Evolutionary conservation across 2,329 filamentous ascomycete species (phyloP).

Genomic region (Hypoxylon sp.): DNA sequence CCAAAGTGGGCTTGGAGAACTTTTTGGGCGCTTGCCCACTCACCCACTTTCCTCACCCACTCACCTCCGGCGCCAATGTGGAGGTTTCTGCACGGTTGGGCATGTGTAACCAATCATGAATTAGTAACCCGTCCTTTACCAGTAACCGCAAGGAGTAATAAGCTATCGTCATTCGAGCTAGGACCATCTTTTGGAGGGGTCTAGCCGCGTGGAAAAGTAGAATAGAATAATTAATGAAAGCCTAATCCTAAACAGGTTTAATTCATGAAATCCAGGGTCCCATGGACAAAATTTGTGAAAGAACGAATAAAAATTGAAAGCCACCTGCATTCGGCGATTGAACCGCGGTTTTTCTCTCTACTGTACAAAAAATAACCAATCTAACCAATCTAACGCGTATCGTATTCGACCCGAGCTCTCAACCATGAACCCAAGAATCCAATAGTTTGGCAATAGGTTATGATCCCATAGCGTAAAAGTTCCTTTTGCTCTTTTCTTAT

Average conservation of each 20-base stretch:
- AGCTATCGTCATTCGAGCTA: conserved; percentile 31
- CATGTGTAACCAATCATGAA: conserved; percentile 22
- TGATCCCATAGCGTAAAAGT: conserved; percentile 8
- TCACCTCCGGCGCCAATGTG: conserved; percentile 26
- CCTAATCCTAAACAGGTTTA: conserved; percentile 23
- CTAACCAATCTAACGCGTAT: conserved; percentile 11
- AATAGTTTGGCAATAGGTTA: conserved; percentile 37
- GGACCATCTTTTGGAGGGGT: conserved; percentile 26
- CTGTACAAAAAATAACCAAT: conserved; percentile 12
- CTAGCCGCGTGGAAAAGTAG: conserved; percentile 30
- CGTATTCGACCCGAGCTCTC: conserved; percentile 16
- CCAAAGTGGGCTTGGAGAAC: conserved; percentile 8
- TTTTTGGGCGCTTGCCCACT: conserved; percentile 21
- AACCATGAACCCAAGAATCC: conserved; percentile 30
- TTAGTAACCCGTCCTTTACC: background rate
- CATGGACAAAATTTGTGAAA: conserved; percentile 11
- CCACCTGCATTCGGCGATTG: conserved; percentile 36
- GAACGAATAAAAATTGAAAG: conserved; percentile 2
- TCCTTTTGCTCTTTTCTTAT: conserved; percentile 13
- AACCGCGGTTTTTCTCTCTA: conserved; percentile 22
- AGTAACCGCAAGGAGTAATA: conserved; percentile 40
- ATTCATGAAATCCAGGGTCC: conserved; percentile 2
- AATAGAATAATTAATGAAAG: conserved; percentile 8
- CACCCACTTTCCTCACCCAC: background rate
- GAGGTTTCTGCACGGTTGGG: conserved; percentile 10